phyloP scores from a whole-genome alignment of 805 yeast genomes.

The Candida oleophila region DNA sequence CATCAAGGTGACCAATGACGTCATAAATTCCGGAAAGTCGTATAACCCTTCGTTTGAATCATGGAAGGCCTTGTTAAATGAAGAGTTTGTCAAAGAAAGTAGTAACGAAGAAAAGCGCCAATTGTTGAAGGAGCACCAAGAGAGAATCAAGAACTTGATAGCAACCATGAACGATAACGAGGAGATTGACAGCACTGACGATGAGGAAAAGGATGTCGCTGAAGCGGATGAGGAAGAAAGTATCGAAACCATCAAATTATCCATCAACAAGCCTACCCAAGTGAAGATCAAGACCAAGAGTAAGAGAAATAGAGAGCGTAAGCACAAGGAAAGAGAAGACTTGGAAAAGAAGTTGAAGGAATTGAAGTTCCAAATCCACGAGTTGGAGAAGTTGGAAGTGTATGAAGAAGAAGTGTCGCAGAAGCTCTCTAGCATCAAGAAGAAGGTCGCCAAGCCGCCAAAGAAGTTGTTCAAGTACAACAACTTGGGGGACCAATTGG shows the following conservation, averaged over 20 bases:
- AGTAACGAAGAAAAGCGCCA: slow-evolving; percentile 63
- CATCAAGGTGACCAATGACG: slow-evolving; percentile 39
- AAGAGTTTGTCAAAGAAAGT: slow-evolving; percentile 66
- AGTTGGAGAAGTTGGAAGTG: slow-evolving; percentile 46
- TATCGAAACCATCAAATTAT: slow-evolving; percentile 43
- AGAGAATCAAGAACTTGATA: slow-evolving; percentile 63
- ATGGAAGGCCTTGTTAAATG: slow-evolving; percentile 72
- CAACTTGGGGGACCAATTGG: slow-evolving; percentile 45
- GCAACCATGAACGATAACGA: slow-evolving; percentile 60
- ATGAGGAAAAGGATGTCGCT: slow-evolving; percentile 38
- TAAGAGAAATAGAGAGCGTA: slow-evolving; percentile 70
- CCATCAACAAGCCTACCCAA: slow-evolving; percentile 69
- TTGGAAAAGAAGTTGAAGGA: slow-evolving; percentile 57
- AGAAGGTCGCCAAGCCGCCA: slow-evolving; percentile 23
- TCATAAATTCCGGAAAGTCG: slow-evolving; percentile 86
- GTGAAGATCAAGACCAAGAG: slow-evolving; percentile 72
- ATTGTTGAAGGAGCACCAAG: slow-evolving; percentile 60
- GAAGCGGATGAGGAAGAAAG: slow-evolving; percentile 30
- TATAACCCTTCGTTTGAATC: slow-evolving; percentile 85
- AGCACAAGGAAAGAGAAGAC: slow-evolving; percentile 56
- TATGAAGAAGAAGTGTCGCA: slow-evolving; percentile 21
- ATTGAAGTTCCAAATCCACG: slow-evolving; percentile 59
- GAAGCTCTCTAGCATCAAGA: slow-evolving; percentile 26
- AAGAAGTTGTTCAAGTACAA: slow-evolving; percentile 44
- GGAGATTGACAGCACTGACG: slow-evolving; percentile 40